phyloP scores from a whole-genome alignment of 1,284 basidiomycete species.

The Testicularia cyperi region DNA sequence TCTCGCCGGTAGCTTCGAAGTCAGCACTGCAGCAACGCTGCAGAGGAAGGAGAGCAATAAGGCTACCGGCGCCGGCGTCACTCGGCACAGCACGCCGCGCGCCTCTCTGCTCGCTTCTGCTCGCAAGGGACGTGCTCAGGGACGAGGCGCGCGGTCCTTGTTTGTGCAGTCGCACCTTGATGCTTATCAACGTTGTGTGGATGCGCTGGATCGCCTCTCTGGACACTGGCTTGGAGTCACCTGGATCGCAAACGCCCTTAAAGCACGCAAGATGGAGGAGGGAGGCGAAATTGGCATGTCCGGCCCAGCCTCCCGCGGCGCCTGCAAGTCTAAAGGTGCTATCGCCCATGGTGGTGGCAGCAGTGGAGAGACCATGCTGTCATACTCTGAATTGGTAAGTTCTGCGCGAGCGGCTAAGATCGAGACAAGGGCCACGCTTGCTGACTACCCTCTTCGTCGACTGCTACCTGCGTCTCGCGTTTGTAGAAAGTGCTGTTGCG shows the following conservation, averaged over 20 bases:
- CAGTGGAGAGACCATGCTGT: slow-evolving; percentile 5
- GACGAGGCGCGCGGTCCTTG: neutral
- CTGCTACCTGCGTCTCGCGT: too few relatives aligned
- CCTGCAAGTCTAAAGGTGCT: too few relatives aligned
- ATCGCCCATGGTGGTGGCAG: too few relatives aligned
- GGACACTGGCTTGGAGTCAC: slow-evolving; percentile 2
- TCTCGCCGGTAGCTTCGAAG: slow-evolving; percentile 2
- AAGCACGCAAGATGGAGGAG: slow-evolving; percentile 2
- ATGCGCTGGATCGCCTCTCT: slow-evolving; percentile 2
- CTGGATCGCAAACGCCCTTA: slow-evolving; percentile 5
- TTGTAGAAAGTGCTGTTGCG: slow-evolving; percentile 1
- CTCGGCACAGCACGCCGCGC: neutral
- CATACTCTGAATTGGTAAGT: slow-evolving; percentile 1
- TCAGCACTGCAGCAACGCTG: slow-evolving; percentile 2
- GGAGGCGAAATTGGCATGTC: too few relatives aligned
- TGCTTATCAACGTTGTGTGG: slow-evolving; percentile 2
- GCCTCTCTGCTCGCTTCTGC: neutral
- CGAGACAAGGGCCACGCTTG: too few relatives aligned
- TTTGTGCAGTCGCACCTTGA: slow-evolving; percentile 5
- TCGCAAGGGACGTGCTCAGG: too few relatives aligned
- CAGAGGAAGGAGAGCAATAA: slow-evolving; percentile 1
- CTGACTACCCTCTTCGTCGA: too few relatives aligned
- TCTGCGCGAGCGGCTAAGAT: too few relatives aligned
- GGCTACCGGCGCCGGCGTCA: neutral
- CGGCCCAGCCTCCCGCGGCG: too few relatives aligned